Conservation (phyloP, 2,329 filamentous ascomycete genomes). For the Coniochaeta sp. region DNA sequence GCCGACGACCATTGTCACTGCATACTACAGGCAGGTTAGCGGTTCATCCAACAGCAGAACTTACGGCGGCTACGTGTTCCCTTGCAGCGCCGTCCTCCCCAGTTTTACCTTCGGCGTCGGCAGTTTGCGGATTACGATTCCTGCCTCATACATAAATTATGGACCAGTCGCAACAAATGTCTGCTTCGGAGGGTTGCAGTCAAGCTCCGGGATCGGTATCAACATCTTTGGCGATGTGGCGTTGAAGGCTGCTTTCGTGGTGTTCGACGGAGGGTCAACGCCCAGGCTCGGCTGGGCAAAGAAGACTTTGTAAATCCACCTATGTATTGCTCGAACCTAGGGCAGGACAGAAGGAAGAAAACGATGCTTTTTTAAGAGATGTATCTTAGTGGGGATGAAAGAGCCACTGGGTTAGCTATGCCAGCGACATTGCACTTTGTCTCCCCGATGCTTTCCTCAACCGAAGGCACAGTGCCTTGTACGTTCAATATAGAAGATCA, state of each 20-base stretch:
- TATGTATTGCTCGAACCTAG: not conserved
- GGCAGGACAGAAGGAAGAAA: too few species aligned
- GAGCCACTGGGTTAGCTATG: too few species aligned
- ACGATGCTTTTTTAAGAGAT: too few species aligned
- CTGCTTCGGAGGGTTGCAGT: conserved; percentile 63
- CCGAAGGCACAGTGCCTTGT: too few species aligned
- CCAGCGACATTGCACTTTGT: too few species aligned
- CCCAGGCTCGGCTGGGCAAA: conserved; percentile 15
- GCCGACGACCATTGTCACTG: conserved; percentile 35
- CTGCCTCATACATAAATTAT: conserved; percentile 34
- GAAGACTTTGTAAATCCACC: conserved; percentile 12
- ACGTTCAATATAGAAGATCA: too few species aligned
- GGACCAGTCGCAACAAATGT: conserved; percentile 16
- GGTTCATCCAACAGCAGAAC: conserved; percentile 27
- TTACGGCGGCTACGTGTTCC: conserved; percentile 45
- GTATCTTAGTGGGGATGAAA: too few species aligned
- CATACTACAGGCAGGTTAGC: conserved; percentile 43
- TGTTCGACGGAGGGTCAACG: conserved; percentile 14
- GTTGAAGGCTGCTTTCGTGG: conserved; percentile 18
- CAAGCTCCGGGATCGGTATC: conserved; percentile 13
- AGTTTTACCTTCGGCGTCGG: conserved; percentile 43
- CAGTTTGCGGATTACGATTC: conserved; percentile 36
- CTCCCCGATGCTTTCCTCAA: too few species aligned
- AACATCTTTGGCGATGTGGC: conserved; percentile 19
- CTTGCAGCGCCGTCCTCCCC: conserved; percentile 40